Percentiles rank a stretch among this genome's conserved stretches.
Evolutionary conservation across 306 rosid genomes (phyloP).

Genomic region (Canavalia ensiformis): DNA sequence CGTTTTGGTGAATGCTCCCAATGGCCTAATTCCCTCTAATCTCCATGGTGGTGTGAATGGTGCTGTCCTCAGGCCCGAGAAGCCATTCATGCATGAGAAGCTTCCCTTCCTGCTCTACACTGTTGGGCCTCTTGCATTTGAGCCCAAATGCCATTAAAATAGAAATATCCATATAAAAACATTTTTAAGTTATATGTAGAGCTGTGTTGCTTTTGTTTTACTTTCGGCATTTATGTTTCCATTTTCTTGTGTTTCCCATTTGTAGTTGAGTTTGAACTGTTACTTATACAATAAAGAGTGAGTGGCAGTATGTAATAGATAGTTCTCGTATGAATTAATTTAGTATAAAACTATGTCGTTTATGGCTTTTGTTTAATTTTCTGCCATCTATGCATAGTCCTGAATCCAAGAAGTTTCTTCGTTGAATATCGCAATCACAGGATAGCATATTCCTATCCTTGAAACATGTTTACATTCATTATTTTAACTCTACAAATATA

Average conservation of each 20-base stretch:
- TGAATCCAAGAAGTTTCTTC: background rate
- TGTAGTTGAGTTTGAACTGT: background rate
- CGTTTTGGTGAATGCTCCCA: conserved; percentile 61
- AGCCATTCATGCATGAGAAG: conserved; percentile 53
- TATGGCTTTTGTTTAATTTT: background rate
- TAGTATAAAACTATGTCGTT: background rate
- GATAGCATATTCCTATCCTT: too few species aligned
- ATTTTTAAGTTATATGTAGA: background rate
- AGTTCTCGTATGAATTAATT: background rate
- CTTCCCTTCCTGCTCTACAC: conserved; percentile 67
- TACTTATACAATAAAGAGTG: background rate
- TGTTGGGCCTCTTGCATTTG: conserved; percentile 84
- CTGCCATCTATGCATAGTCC: background rate
- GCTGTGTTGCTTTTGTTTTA: background rate
- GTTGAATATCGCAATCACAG: too few species aligned
- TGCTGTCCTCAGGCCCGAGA: conserved; percentile 59
- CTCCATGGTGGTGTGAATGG: conserved; percentile 74
- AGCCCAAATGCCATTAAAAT: conserved; percentile 63
- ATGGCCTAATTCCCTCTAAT: conserved; percentile 55
- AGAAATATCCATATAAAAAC: background rate
- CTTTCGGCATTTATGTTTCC: background rate
- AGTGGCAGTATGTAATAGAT: conserved; percentile 1
- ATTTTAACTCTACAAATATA: too few species aligned
- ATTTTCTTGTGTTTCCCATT: background rate
- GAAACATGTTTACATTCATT: too few species aligned